phyloP scores from a whole-genome alignment of 2,329 filamentous ascomycete species.

The Kalmusia sp. region DNA sequence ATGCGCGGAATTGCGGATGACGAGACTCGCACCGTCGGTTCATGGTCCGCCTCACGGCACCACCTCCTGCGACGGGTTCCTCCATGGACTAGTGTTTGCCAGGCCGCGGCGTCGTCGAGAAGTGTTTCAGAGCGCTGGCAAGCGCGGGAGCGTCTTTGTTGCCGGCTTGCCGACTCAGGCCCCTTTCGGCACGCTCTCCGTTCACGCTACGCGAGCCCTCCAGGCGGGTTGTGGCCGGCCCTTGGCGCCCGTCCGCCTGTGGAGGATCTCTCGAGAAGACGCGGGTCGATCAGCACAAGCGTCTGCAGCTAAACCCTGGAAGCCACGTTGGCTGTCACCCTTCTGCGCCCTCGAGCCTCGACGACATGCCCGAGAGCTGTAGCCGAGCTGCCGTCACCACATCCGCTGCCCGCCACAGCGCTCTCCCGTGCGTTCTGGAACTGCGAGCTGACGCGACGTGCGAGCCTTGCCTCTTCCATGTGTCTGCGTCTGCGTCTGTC shows the following conservation, averaged over 20 bases:
- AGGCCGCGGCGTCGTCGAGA: conserved; percentile 29
- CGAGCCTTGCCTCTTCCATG: too few relatives aligned
- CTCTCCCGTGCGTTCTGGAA: conserved; percentile 29
- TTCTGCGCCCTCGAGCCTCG: conserved; percentile 9
- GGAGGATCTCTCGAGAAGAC: conserved; percentile 44
- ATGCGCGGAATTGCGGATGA: too few relatives aligned
- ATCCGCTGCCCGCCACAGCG: conserved; percentile 10
- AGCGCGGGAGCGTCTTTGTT: conserved; percentile 37
- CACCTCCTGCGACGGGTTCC: conserved; percentile 23
- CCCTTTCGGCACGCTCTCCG: conserved; percentile 42
- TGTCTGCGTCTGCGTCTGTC: too few relatives aligned
- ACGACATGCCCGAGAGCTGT: conserved; percentile 15
- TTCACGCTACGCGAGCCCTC: conserved; percentile 34
- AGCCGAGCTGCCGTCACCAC: conserved; percentile 29
- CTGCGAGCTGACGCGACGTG: conserved; percentile 21
- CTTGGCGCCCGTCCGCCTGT: conserved; percentile 45
- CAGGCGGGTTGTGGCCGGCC: conserved; percentile 37
- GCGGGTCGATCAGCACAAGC: conserved; percentile 50
- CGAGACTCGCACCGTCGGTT: too few relatives aligned
- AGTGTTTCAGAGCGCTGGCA: conserved; percentile 42
- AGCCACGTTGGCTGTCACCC: conserved; percentile 46
- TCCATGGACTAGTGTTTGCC: conserved; percentile 25
- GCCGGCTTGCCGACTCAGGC: conserved; percentile 34
- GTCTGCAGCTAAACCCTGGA: conserved; percentile 48
- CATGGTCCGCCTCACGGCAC: too few relatives aligned